Conservation (phyloP, 2,329 filamentous ascomycete genomes). For the Gaeumannomyces tritici region DNA sequence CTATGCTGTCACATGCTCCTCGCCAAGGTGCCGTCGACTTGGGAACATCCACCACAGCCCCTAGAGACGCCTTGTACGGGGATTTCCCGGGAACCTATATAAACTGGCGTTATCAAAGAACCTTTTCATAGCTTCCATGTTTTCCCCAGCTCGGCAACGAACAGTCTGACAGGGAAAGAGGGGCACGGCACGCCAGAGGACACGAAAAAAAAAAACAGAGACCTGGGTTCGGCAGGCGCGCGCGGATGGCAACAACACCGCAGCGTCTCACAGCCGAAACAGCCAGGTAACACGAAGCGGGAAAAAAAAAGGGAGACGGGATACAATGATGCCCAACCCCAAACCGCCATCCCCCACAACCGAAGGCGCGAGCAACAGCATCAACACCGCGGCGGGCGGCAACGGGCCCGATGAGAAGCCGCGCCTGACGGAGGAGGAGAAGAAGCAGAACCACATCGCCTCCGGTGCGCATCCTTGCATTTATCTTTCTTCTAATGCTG, state of each 20-base stretch:
- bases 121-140: too few species aligned
- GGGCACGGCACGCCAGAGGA: too few species aligned
- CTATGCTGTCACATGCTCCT: neutral
- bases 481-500: too few species aligned
- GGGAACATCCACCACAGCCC: too few species aligned
- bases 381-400: neutral
- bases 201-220: too few species aligned
- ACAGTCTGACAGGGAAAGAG: neutral
- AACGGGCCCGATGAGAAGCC: conserved; percentile 16
- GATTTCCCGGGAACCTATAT: neutral
- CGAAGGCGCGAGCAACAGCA: neutral
- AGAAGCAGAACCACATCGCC: conserved; percentile 25
- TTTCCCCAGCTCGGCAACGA: neutral
- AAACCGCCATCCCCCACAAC: neutral
- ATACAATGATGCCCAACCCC: neutral
- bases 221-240: too few species aligned
- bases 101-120: too few species aligned
- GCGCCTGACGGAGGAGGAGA: conserved; percentile 27
- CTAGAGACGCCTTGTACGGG: neutral
- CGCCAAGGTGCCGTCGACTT: too few species aligned
- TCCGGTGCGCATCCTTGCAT: conserved; percentile 16
- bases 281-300: too few species aligned
- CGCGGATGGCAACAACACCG: neutral
- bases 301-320: neutral
- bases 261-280: neutral